Base-by-base conservation (phyloP, 2,329 filamentous ascomycete species). In the Trichophyton rubrum region DNA sequence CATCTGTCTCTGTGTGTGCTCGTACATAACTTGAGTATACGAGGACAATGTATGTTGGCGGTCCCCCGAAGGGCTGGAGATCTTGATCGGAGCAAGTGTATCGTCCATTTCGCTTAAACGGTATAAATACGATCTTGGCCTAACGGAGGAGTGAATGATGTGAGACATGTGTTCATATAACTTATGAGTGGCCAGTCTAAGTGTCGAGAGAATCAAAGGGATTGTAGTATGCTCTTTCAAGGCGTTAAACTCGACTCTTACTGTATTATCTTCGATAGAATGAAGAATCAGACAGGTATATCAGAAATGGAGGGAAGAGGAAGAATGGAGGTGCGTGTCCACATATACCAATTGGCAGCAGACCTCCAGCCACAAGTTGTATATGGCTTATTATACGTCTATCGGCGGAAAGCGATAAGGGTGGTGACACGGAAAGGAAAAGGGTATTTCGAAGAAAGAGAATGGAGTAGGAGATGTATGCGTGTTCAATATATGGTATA, bases 1-100 rank as follows among this genome's bases (percentile, higher is more conserved):
- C 13, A 64, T 63, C 35, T 64, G 63, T 17, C 58, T 55, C 43
- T 62, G 57, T 2, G 64, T 66, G 55, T 66, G 64, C 47, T 62
- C 45, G 43, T 64, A 61, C 63, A 66, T 66, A n/a, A 59, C 27
- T 40, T 61, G 61, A 2, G 63, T 56, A 24, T 66, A 66, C 22
- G 51, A 55, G 24, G 30, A 17, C 33, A 55, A 35, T 13, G 51
- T 55, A 33, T 55, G 15, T 20, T 27, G 51, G n/a, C 30, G 30
- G 15, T 13, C 51, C 27, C 51, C 33, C 13, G 51, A 35, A 35
- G 51, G 27, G 13, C 51, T 35, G 3, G 27, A 35, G 24, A 35
- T 35, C 13, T 33, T 55, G 8, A 35, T 8, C 27, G 24, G 51
- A 35, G 51, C 51, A 55, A 55, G 30, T 9, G 51, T 33, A 27